Conservation (phyloP, 768 basidiomycete species). For the Naganishia vaughanmartiniae region DNA sequence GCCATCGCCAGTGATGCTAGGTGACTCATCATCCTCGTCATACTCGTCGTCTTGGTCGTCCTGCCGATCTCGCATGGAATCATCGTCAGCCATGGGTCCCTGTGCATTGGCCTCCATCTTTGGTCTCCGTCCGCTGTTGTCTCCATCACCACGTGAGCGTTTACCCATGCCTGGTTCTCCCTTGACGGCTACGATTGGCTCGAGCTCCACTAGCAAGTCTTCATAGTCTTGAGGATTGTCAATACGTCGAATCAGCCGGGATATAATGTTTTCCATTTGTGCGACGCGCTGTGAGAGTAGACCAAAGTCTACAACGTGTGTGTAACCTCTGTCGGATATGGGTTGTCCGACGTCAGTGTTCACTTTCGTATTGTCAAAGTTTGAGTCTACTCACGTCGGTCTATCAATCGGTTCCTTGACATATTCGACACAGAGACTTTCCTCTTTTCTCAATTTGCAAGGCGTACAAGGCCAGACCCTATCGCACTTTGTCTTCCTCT, state of each 20-base stretch:
- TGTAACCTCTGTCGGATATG: slow-evolving; percentile 4
- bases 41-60: slow-evolving; percentile 13
- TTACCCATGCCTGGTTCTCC: slow-evolving; percentile 2
- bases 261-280: slow-evolving; percentile 22
- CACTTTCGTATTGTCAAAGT: too few species aligned
- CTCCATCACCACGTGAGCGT: slow-evolving; percentile 1
- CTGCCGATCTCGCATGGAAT: not conserved
- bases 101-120: not conserved
- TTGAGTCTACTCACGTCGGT: slow-evolving; percentile 17
- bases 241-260: slow-evolving; percentile 10
- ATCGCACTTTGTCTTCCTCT: slow-evolving; percentile 32
- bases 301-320: slow-evolving; percentile 20
- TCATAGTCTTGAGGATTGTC: slow-evolving; percentile 21
- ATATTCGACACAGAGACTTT: slow-evolving; percentile 19
- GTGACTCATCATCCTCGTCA: slow-evolving; percentile 14
- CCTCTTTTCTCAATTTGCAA: slow-evolving; percentile 22
- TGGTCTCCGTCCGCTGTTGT: not conserved
- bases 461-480: slow-evolving; percentile 29
- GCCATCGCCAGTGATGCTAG: slow-evolving; percentile 6
- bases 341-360: not conserved
- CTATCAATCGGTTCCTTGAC: slow-evolving; percentile 30
- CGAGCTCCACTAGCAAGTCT: slow-evolving; percentile 13
- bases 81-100: slow-evolving; percentile 1
- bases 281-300: slow-evolving; percentile 19
- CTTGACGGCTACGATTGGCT: slow-evolving; percentile 21